phyloP scores from a whole-genome alignment of 768 basidiomycete species.

The Piloderma croceum region DNA sequence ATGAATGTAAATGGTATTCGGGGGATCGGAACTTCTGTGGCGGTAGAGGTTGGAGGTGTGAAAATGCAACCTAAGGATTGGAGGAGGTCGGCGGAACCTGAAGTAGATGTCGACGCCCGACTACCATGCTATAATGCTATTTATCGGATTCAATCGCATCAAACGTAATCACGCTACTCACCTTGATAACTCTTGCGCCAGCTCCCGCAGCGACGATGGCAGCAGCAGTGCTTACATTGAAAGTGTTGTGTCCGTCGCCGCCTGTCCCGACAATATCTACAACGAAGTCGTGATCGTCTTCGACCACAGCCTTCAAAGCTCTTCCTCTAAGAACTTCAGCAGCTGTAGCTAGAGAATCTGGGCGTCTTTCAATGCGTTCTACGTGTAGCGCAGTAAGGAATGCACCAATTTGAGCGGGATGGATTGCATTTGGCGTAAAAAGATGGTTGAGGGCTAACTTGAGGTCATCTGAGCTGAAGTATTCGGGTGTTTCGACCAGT shows the following conservation, averaged over 20 bases:
- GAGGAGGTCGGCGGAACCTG: slow-evolving; percentile 91
- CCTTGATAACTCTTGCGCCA: slow-evolving; percentile 90
- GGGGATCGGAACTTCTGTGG: slow-evolving; percentile 41
- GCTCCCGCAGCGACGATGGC: slow-evolving; percentile 92
- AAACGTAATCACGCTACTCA: slow-evolving; percentile 29
- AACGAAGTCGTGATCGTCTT: slow-evolving; percentile 66
- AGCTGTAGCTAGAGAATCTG: slow-evolving; percentile 74
- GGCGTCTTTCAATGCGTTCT: slow-evolving; percentile 67
- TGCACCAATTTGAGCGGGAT: slow-evolving; percentile 77
- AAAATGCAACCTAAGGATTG: slow-evolving; percentile 79
- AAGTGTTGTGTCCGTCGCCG: slow-evolving; percentile 92
- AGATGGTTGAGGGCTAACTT: slow-evolving; percentile 68
- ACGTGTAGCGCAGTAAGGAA: slow-evolving; percentile 85
- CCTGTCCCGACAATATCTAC: slow-evolving; percentile 43
- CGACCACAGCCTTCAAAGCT: slow-evolving; percentile 56
- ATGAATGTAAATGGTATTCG: slow-evolving; percentile 86
- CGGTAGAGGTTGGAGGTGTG: slow-evolving; percentile 51
- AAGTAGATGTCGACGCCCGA: slow-evolving; percentile 86
- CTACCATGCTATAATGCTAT: slow-evolving; percentile 72
- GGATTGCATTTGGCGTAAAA: slow-evolving; percentile 57
- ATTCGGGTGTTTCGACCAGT: slow-evolving; percentile 75
- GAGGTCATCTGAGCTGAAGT: slow-evolving; percentile 75
- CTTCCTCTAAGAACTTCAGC: slow-evolving; percentile 69
- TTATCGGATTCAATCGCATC: background rate
- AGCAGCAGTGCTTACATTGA: slow-evolving; percentile 95